phyloP scores from a whole-genome alignment of 2,329 filamentous ascomycete genomes.

The Monilinia fructicola region DNA sequence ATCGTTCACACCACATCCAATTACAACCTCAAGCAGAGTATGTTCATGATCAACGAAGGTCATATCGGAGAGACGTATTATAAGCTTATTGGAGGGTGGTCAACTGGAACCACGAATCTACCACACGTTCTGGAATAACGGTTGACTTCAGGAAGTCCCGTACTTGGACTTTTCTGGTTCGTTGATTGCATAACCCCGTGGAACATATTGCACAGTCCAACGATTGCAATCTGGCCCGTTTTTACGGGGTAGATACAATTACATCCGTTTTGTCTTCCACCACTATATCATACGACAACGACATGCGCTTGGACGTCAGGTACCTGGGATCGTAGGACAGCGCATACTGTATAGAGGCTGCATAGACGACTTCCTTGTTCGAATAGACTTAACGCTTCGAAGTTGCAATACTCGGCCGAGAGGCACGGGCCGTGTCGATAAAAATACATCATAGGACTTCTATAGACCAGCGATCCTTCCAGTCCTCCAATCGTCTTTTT shows the following conservation, averaged over 20 bases:
- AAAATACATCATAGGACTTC: background rate
- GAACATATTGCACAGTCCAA: background rate
- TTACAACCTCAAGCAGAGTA: background rate
- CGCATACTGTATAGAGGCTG: background rate
- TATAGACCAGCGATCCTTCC: background rate
- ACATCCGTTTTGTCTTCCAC: background rate
- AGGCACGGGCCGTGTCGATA: background rate
- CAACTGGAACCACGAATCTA: background rate
- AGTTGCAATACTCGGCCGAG: background rate
- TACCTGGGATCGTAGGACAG: background rate
- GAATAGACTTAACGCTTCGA: background rate
- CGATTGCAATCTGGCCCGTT: background rate
- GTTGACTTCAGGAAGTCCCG: background rate
- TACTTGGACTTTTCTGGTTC: slow-evolving; percentile 2
- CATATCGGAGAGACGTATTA: background rate
- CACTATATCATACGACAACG: background rate
- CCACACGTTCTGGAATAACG: background rate
- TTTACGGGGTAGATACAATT: background rate
- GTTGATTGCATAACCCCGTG: background rate
- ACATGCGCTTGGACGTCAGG: background rate
- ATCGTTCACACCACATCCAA: background rate
- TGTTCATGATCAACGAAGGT: background rate
- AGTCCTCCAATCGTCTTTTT: background rate
- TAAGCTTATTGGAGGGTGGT: slow-evolving; percentile 7
- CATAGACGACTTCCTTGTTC: background rate